Percentiles rank a stretch among this genome's conserved stretches.
phyloP scores from a whole-genome alignment of 2,329 filamentous ascomycete genomes.

The Ceratocystis papillata region DNA sequence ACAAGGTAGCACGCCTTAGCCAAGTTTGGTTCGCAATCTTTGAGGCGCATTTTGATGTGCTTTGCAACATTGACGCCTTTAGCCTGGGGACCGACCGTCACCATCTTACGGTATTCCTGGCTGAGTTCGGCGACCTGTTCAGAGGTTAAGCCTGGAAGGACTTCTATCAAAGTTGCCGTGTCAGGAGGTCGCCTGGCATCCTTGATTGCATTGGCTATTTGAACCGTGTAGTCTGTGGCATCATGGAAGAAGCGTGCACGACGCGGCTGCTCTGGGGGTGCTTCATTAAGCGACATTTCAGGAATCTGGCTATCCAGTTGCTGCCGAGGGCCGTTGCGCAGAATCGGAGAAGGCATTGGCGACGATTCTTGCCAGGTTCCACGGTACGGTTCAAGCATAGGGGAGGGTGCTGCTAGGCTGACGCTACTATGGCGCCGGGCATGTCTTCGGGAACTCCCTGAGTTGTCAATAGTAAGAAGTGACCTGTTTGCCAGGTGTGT shows the following conservation, averaged over 20 bases:
- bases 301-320: constrained; percentile 23
- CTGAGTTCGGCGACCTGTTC: constrained; percentile 81
- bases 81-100: constrained; percentile 62
- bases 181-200: constrained; percentile 53
- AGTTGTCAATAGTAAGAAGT: constrained; percentile 38
- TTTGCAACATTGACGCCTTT: constrained; percentile 78
- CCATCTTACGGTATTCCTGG: constrained; percentile 79
- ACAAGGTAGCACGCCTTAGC: constrained; percentile 89
- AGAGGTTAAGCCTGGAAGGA: constrained; percentile 72
- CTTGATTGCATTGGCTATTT: constrained; percentile 64
- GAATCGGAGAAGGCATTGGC: constrained; percentile 77
- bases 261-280: constrained; percentile 30
- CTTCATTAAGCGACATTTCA: constrained; percentile 37
- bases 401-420: constrained; percentile 53
- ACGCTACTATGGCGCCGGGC: constrained; percentile 30
- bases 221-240: constrained; percentile 63
- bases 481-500: constrained; percentile 39
- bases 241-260: constrained; percentile 80
- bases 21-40: constrained; percentile 62
- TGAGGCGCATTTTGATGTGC: constrained; percentile 66
- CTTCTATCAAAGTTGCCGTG: constrained; percentile 62
- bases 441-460: constrained; percentile 10
- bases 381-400: constrained; percentile 80
- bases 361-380: constrained; percentile 92
- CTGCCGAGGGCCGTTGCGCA: constrained; percentile 29